A percentile compares a stretch with the other conserved stretches of the same genome.
These are phyloP conservation scores for Podospora pseudoanserina DNA, from an alignment of 495 filamentous ascomycete species.

Conservation along the genomic window DNA sequence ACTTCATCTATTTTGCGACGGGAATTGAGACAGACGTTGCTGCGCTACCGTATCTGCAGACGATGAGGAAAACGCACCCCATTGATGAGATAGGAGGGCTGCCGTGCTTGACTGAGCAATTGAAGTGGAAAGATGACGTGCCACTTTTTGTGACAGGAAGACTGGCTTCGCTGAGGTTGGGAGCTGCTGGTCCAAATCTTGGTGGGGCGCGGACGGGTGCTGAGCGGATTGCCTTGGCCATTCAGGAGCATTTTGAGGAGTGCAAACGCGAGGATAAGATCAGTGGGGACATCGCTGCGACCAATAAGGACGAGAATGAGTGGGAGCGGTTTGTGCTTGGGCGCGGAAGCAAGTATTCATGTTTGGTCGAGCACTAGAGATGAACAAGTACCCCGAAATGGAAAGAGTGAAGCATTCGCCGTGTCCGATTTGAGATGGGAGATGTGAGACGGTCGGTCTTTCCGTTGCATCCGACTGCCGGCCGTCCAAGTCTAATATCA, in stretches of 20 bases:
- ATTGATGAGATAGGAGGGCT: background rate
- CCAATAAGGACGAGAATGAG: background rate
- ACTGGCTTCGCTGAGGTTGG: background rate
- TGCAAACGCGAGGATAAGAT: background rate
- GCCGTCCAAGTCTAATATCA: background rate
- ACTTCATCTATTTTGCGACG: background rate
- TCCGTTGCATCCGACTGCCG: background rate
- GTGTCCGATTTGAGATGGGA: background rate
- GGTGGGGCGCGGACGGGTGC: background rate
- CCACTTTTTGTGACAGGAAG: background rate
- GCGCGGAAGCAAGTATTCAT: background rate
- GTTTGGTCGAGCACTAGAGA: background rate
- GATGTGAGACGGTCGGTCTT: background rate
- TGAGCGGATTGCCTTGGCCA: background rate
- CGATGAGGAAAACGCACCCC: background rate
- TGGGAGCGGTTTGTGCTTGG: background rate
- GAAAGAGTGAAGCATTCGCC: background rate
- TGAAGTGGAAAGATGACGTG: background rate
- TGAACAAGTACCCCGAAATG: background rate
- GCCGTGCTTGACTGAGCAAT: background rate
- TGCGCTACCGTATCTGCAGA: background rate
- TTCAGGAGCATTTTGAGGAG: background rate
- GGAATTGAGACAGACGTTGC: background rate
- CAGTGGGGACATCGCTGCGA: background rate
- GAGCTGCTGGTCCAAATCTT: background rate